Percentiles rank a stretch among this genome's conserved stretches.
Conservation (phyloP, 257 asterid species). For the Henckelia pumila region DNA sequence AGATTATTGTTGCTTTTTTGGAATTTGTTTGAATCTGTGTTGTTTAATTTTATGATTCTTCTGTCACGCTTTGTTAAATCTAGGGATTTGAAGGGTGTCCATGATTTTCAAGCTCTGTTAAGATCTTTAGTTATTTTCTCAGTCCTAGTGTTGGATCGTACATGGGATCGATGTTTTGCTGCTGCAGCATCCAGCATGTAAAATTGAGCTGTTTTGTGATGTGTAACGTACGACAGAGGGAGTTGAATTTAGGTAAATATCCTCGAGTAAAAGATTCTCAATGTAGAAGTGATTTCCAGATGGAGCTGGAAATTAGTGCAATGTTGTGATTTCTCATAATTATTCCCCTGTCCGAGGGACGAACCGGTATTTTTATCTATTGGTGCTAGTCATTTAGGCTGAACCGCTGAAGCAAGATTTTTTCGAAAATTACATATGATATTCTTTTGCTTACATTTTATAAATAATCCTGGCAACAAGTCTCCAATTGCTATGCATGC, state of each 20-base stretch:
- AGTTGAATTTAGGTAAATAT: neutral
- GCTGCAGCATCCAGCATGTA: neutral
- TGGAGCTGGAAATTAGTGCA: neutral
- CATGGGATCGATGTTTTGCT: too few relatives aligned
- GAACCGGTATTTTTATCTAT: neutral
- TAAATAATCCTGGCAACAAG: neutral
- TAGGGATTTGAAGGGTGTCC: too few relatives aligned
- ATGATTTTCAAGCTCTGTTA: too few relatives aligned
- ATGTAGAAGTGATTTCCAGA: neutral
- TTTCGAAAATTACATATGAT: too few relatives aligned
- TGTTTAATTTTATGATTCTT: too few relatives aligned
- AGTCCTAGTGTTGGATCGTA: too few relatives aligned
- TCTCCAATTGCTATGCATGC: neutral
- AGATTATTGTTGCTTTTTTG: neutral
- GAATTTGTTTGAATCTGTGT: too few relatives aligned
- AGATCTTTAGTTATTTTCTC: too few relatives aligned
- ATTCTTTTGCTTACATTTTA: too few relatives aligned
- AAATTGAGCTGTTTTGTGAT: neutral
- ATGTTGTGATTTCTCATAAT: neutral
- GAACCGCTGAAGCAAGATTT: neutral
- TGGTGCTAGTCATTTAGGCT: neutral
- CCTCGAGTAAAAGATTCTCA: neutral
- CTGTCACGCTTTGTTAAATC: too few relatives aligned
- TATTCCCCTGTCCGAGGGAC: neutral
- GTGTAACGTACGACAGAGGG: neutral